Conservation (phyloP, 2,329 filamentous ascomycete species). For the Fusarium lyarnte region DNA sequence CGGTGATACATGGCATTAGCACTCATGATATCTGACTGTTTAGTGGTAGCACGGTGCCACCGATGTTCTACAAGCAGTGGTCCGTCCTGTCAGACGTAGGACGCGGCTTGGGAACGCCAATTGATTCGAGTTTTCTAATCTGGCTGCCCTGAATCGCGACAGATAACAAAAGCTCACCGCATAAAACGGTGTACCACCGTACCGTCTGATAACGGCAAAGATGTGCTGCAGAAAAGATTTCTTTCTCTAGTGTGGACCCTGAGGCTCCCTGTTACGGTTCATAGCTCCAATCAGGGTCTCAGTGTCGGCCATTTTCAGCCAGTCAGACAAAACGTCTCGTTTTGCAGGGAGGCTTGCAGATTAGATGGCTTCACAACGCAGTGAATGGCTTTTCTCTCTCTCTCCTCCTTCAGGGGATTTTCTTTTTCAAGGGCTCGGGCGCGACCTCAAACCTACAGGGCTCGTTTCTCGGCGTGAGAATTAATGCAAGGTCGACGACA, state of each 20-base stretch:
- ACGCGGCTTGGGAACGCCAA: slow-evolving; percentile 7
- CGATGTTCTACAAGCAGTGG: not conserved
- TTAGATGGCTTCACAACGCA: not conserved
- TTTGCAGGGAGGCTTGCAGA: slow-evolving; percentile 9
- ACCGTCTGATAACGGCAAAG: slow-evolving; percentile 30
- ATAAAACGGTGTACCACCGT: slow-evolving; percentile 24
- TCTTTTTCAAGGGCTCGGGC: not conserved
- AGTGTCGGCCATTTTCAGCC: slow-evolving; percentile 25
- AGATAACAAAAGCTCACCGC: slow-evolving; percentile 12
- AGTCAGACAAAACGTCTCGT: slow-evolving; percentile 4
- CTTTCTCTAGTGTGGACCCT: slow-evolving; percentile 39
- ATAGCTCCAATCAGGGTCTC: slow-evolving; percentile 31
- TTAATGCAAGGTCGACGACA: slow-evolving; percentile 29
- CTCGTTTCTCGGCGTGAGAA: slow-evolving; percentile 13
- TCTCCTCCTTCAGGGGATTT: not conserved
- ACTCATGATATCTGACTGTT: not conserved
- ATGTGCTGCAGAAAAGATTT: slow-evolving; percentile 15
- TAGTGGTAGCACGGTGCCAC: not conserved
- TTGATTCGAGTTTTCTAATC: slow-evolving; percentile 12
- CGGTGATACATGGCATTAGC: not conserved
- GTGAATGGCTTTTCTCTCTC: not conserved
- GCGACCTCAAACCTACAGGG: not conserved
- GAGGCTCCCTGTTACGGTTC: slow-evolving; percentile 34
- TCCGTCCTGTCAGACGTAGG: not conserved
- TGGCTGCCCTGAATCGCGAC: slow-evolving; percentile 18